Percentiles rank a stretch among this genome's conserved stretches.
Conservation (phyloP, 192 early-diverging fungal genomes). For the Lobosporangium transversale region DNA sequence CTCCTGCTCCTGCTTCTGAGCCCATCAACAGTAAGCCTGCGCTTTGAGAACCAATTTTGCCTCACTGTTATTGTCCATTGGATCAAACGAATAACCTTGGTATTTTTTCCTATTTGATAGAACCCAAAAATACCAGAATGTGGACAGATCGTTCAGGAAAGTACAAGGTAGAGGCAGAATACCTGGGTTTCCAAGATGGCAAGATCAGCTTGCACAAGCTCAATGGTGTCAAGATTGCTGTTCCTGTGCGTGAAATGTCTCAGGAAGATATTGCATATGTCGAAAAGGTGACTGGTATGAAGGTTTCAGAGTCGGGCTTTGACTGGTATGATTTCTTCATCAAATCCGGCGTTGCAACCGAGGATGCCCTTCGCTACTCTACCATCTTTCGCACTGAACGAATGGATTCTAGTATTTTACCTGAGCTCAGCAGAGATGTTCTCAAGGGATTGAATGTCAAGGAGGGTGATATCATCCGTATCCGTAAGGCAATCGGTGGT, state of each 20-base stretch:
- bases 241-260: constrained; percentile 89
- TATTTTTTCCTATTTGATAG: too few relatives aligned
- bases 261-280: constrained; percentile 64
- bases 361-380: constrained; percentile 84
- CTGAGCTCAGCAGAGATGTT: constrained; percentile 77
- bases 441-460: constrained; percentile 84
- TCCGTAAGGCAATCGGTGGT: constrained; percentile 71
- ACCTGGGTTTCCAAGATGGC: constrained; percentile 78
- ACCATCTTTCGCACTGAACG: constrained; percentile 87
- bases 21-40: constrained; percentile 34
- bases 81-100: too few relatives aligned
- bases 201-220: constrained; percentile 93
- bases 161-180: constrained; percentile 94
- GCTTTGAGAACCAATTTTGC: too few relatives aligned
- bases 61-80: too few relatives aligned
- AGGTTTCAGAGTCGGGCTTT: constrained; percentile 67
- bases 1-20: constrained; percentile 10
- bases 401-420: constrained; percentile 82
- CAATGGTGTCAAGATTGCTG: constrained; percentile 94
- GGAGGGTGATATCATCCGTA: constrained; percentile 84
- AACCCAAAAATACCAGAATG: constrained; percentile 75
- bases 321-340: constrained; percentile 97
- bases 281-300: constrained; percentile 60
- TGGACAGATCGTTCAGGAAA: constrained; percentile 95
- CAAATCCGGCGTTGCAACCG: constrained; percentile 74